Evolutionary conservation across 345 rosid genomes (phyloP).

Genomic region (Gossypium bickii): DNA sequence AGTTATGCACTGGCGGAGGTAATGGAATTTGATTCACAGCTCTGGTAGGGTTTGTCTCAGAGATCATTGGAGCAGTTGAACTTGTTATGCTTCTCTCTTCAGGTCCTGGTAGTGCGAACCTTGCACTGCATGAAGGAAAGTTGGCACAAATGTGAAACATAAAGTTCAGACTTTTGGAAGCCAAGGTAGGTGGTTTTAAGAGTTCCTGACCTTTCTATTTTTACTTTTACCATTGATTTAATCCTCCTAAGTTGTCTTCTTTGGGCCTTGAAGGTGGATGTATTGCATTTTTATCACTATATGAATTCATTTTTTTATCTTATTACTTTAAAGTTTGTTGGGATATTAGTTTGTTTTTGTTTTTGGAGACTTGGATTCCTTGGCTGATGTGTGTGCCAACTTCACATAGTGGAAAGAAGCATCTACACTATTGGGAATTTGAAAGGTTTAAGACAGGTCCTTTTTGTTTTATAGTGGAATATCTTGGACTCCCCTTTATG

Average conservation of each 20-base stretch:
- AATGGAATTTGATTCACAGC: constrained; percentile 38
- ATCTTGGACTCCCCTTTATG: not conserved
- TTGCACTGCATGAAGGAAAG: constrained; percentile 58
- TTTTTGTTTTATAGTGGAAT: not conserved
- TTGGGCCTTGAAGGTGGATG: not conserved
- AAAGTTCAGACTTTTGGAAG: not conserved
- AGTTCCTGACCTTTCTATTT: not conserved
- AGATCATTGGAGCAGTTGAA: constrained; percentile 31
- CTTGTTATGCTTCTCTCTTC: constrained; percentile 56
- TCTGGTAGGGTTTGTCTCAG: constrained; percentile 31
- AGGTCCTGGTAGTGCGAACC: constrained; percentile 83
- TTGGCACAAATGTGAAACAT: constrained; percentile 20
- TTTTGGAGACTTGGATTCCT: not conserved
- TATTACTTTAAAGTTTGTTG: not conserved
- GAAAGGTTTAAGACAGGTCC: not conserved
- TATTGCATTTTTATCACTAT: not conserved
- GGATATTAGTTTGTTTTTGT: not conserved
- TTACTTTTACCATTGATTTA: not conserved
- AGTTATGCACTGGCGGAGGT: constrained; percentile 36
- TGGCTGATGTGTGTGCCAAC: not conserved
- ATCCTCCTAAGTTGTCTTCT: not conserved
- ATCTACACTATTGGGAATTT: not conserved
- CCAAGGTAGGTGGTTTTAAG: constrained; percentile 5
- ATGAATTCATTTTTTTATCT: not conserved
- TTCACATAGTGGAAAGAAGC: not conserved